Percentiles rank a stretch among this genome's conserved stretches.
These are phyloP conservation scores for Geotrichum bryndzae DNA, from an alignment of 1,139 yeast genomes.

Conservation along the genomic window DNA sequence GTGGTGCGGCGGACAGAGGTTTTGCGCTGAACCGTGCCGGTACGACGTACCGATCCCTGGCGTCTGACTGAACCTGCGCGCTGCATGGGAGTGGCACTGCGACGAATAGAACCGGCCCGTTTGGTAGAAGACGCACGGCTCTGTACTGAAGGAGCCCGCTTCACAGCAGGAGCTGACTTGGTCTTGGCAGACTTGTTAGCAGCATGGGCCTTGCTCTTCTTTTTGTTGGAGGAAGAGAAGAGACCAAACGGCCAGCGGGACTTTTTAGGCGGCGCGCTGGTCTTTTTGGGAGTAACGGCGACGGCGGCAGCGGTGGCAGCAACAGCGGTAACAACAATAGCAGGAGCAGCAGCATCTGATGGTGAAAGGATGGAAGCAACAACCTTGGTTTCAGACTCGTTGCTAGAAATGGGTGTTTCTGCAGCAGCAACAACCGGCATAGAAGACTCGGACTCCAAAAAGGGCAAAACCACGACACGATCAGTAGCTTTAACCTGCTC, in stretches of 20 bases:
- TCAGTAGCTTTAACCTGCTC: not conserved
- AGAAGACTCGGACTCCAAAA: not conserved
- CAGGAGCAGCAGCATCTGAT: not conserved
- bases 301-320: not conserved
- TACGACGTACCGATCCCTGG: not conserved
- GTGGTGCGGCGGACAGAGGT: not conserved
- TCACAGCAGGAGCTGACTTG: not conserved
- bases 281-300: not conserved
- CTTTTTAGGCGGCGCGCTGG: not conserved
- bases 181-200: not conserved
- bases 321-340: not conserved
- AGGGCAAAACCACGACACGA: not conserved
- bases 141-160: not conserved
- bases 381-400: not conserved
- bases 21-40: not conserved
- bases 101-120: not conserved
- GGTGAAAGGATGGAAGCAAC: not conserved
- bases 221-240: not conserved
- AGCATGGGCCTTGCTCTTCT: not conserved
- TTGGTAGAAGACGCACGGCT: not conserved
- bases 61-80: not conserved
- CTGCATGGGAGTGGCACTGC: not conserved
- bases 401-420: not conserved
- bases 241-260: constrained; percentile 12
- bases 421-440: not conserved